A percentile compares a stretch with the other conserved stretches of the same genome.
phyloP scores from a whole-genome alignment of 2,329 filamentous ascomycete genomes.

The Paecilomyces fulvus region DNA sequence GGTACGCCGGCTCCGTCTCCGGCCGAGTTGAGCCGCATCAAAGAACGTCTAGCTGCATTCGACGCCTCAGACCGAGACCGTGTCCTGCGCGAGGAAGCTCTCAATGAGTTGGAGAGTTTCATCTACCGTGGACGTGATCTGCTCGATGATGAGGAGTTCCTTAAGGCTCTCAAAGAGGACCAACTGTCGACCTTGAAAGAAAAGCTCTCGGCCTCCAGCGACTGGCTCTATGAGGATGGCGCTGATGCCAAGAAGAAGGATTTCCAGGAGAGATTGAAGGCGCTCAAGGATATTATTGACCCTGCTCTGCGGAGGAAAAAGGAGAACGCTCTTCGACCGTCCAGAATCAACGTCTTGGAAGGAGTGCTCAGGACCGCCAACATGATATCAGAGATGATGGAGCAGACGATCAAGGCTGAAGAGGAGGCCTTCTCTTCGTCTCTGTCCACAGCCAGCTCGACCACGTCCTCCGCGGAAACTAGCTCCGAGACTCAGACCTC shows the following conservation, averaged over 20 bases:
- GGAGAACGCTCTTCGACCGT: conserved; percentile 64
- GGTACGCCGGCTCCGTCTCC: conserved; percentile 30
- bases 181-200: conserved; percentile 60
- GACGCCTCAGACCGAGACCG: conserved; percentile 76
- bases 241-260: conserved; percentile 64
- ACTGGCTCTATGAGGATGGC: conserved; percentile 88
- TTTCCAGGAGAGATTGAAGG: conserved; percentile 67
- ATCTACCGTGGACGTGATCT: conserved; percentile 84
- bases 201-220: conserved; percentile 61
- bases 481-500: conserved; percentile 33
- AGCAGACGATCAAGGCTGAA: conserved; percentile 64
- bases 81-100: conserved; percentile 67
- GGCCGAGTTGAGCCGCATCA: conserved; percentile 42
- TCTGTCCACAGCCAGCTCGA: conserved; percentile 38
- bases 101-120: conserved; percentile 89
- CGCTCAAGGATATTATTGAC: conserved; percentile 66
- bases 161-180: conserved; percentile 59
- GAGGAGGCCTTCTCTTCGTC: conserved; percentile 51
- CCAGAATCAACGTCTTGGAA: conserved; percentile 58
- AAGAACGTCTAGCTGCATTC: conserved; percentile 72
- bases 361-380: conserved; percentile 63
- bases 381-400: conserved; percentile 61
- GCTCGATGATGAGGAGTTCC: conserved; percentile 67
- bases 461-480: conserved; percentile 25
- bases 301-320: conserved; percentile 69